Evolutionary conservation across 306 rosid genomes (phyloP), one percentile per base, ranked within the genome.

Genomic region (Trifolium dubium): DNA sequence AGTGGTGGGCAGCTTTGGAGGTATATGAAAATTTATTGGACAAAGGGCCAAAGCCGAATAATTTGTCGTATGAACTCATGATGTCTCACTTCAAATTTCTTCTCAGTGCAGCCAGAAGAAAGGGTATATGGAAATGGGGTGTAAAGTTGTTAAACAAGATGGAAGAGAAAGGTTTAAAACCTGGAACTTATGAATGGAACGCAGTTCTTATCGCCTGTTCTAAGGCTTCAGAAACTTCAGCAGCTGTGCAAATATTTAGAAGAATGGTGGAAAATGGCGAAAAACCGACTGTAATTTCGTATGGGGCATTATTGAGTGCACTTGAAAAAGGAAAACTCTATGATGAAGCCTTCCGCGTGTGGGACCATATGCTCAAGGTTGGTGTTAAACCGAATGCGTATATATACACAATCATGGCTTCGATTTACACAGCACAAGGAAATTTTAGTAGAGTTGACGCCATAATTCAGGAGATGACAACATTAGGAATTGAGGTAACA

Each of bases 1-100:
- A 87, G 63, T 94, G 99, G 97, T 94, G 99, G 99, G 92, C 90
- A 43, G 99, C 99, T 65, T 76, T 94, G 80, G 99, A 88, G 88
- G 64, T 94, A 55, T 92, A 92, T 44, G 97, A 94, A 84, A 96
- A 92, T 78, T 82, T 94, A 76, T 79, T 92, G 83, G 99, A 94
- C 84, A 92, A 81, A 73, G 99, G 99, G 53, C 99, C 99, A 18
- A 80, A 81, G 76, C 97, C 99, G 32, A 94, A 92, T 79, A 89
- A 92, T 69, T 19, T 92, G 87, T 94, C 99, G 2, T 78, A 90
- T 71, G 99, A 94, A 80, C 78, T 94, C 64, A 53, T 92, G 40
- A 79, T 87, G 35, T 89, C 99, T 68, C 96, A 94, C 71, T 94
- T 92, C 69, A 88, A 85, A 76, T 13, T 89, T 78, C 96, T 94